These are phyloP conservation scores for Capronia americana DNA, from an alignment of 2,329 filamentous ascomycete genomes.

Conservation along the genomic window DNA sequence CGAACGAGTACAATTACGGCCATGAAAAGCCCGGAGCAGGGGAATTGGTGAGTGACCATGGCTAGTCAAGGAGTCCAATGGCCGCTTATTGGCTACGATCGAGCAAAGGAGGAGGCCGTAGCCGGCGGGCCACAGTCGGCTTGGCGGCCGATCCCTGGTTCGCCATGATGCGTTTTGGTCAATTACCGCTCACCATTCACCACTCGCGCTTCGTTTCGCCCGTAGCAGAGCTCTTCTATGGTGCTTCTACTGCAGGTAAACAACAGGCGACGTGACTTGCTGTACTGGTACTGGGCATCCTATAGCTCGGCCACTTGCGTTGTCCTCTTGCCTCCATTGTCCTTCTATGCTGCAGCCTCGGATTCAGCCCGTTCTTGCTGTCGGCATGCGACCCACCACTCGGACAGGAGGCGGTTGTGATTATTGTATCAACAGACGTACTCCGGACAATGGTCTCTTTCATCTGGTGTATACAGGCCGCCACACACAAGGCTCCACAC, in stretches of 20 bases:
- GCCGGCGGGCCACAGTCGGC: slow-evolving; percentile 1
- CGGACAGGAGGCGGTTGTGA: neutral
- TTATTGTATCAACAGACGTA: neutral
- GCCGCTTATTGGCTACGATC: slow-evolving; percentile 26
- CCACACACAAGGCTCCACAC: slow-evolving; percentile 26
- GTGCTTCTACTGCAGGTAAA: slow-evolving; percentile 6
- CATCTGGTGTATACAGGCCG: neutral
- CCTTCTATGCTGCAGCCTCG: neutral
- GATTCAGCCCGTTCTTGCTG: neutral
- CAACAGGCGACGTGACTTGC: neutral
- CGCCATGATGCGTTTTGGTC: slow-evolving; percentile 1
- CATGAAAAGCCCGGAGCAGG: slow-evolving; percentile 9
- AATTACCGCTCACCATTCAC: slow-evolving; percentile 4
- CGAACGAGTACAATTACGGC: slow-evolving; percentile 35
- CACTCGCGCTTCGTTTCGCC: neutral
- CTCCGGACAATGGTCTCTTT: neutral
- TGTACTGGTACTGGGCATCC: too few relatives aligned
- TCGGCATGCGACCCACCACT: neutral
- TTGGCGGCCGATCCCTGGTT: slow-evolving; percentile 16
- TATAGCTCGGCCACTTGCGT: neutral
- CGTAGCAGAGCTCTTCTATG: neutral
- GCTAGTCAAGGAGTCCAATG: slow-evolving; percentile 27
- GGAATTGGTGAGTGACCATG: slow-evolving; percentile 26
- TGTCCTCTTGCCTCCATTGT: neutral
- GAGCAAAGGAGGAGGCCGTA: slow-evolving; percentile 13